These are phyloP conservation scores for Cardamine resedifolia DNA, from an alignment of 345 rosid genomes.

Conservation along the genomic window DNA sequence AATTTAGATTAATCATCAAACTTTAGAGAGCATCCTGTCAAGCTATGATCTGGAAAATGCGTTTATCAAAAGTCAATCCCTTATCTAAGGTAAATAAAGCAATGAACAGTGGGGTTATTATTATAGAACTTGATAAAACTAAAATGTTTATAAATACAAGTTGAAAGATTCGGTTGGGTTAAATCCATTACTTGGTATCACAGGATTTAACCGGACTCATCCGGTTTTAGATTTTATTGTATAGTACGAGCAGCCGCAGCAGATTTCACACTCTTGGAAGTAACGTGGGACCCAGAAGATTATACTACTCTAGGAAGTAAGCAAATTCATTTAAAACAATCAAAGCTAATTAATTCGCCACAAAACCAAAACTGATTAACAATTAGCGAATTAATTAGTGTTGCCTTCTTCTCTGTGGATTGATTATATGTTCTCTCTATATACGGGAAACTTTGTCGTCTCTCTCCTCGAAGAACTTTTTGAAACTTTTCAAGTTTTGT, in stretches of 20 bases:
- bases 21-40: neutral
- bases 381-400: slow-evolving; percentile 22
- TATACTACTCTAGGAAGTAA: neutral
- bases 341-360: neutral
- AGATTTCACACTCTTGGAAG: slow-evolving; percentile 28
- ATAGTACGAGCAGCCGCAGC: neutral
- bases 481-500: slow-evolving; percentile 35
- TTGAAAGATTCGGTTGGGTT: neutral
- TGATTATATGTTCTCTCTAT: slow-evolving; percentile 30
- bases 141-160: neutral
- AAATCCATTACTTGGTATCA: neutral
- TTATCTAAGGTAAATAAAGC: neutral
- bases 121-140: neutral
- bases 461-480: slow-evolving; percentile 36
- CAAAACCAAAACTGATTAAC: neutral
- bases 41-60: neutral
- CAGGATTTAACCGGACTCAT: slow-evolving; percentile 9
- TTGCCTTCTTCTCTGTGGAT: slow-evolving; percentile 34
- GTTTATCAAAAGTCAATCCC: neutral
- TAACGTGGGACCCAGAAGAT: slow-evolving; percentile 23
- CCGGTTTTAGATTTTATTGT: neutral
- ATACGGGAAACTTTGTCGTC: slow-evolving; percentile 31
- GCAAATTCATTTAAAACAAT: slow-evolving; percentile 6
- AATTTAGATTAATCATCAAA: neutral
- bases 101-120: neutral